A percentile compares a stretch with the other conserved stretches of the same genome.
Evolutionary conservation across 345 rosid genomes (phyloP).

Genomic region (Populus deltoides): DNA sequence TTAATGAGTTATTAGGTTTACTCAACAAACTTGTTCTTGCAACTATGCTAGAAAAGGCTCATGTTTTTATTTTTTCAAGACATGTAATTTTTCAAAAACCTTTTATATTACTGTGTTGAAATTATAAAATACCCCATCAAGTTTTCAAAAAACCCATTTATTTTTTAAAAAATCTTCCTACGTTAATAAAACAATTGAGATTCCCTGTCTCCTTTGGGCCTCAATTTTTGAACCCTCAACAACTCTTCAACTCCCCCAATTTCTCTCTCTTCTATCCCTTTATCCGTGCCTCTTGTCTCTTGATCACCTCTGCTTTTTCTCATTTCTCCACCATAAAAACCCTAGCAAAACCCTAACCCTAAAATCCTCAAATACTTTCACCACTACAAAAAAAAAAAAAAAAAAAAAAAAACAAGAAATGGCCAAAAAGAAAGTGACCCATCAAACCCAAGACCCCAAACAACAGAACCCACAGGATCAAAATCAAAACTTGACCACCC

Average conservation of each 20-base stretch:
- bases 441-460: constrained; percentile 8
- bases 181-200: background rate
- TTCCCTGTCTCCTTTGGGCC: constrained; percentile 25
- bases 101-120: too few relatives aligned
- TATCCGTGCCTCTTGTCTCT: background rate
- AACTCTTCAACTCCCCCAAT: background rate
- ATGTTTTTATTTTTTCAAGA: too few relatives aligned
- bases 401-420: constrained; percentile 7
- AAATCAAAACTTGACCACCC: constrained; percentile 10
- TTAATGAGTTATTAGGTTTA: too few relatives aligned
- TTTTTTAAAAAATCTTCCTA: too few relatives aligned
- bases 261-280: background rate
- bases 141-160: background rate
- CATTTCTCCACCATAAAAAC: constrained; percentile 36
- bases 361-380: background rate
- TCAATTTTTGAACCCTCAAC: constrained; percentile 32
- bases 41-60: too few relatives aligned
- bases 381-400: background rate
- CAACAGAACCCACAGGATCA: constrained; percentile 16
- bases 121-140: too few relatives aligned
- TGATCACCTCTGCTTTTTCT: background rate
- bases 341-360: constrained; percentile 41
- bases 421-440: constrained; percentile 51
- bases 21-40: too few relatives aligned
- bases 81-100: too few relatives aligned